Evolutionary conservation across 495 filamentous ascomycete genomes (phyloP).

Genomic region (Penicillium steckii): DNA sequence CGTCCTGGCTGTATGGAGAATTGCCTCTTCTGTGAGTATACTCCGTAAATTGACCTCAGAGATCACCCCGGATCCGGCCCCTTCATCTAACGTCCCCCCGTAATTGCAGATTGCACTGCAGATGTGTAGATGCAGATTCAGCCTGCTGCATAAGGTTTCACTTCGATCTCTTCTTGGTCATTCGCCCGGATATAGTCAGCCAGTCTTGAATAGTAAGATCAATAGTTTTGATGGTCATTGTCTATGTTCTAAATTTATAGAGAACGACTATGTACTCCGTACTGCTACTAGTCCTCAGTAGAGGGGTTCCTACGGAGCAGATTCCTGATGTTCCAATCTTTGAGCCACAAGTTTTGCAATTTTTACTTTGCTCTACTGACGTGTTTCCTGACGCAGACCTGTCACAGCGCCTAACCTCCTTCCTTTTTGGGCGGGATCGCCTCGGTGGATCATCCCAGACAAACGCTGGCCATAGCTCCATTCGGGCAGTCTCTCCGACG

Average conservation of each 20-base stretch:
- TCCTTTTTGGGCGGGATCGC: constrained; percentile 24
- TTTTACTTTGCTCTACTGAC: not conserved
- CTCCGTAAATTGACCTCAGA: no score
- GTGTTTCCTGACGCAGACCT: constrained; percentile 11
- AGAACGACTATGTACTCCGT: no score
- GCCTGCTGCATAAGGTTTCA: not conserved
- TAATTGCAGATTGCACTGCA: not conserved
- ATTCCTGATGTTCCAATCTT: no score
- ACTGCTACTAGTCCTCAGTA: no score
- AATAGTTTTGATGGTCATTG: no score
- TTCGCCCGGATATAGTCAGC: not conserved
- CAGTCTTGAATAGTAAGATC: no score
- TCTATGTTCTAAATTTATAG: no score
- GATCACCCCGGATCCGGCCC: not conserved
- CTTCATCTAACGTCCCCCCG: not conserved
- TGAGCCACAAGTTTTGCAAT: no score
- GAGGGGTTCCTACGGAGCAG: no score
- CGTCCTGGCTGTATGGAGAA: no score
- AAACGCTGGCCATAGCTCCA: constrained; percentile 34
- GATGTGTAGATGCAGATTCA: not conserved
- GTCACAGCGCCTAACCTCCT: constrained; percentile 22
- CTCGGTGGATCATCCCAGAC: constrained; percentile 25
- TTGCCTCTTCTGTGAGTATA: no score
- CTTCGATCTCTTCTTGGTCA: not conserved
- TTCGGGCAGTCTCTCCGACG: constrained; percentile 25